These are phyloP conservation scores for Sugiyamaella sp. DNA, from an alignment of 1,139 yeast species.

Conservation along the genomic window DNA sequence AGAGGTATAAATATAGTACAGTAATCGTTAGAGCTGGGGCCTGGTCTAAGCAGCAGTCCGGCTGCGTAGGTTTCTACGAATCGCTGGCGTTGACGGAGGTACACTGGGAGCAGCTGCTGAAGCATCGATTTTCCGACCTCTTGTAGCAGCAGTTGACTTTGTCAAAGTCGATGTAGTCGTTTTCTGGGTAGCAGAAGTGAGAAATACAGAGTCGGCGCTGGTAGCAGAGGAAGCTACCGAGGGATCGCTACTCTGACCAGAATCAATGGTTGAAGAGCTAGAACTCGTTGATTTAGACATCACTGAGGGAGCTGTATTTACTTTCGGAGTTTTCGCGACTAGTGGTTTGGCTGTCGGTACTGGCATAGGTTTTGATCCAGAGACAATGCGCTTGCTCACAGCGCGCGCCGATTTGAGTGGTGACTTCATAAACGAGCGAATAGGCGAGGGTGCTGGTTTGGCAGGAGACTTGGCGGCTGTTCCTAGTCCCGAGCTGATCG, in stretches of 20 bases:
- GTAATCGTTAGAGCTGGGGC: too few relatives aligned
- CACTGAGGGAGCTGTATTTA: background rate
- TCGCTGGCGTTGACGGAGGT: conserved; percentile 6
- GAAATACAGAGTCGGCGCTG: background rate
- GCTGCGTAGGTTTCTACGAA: conserved; percentile 18
- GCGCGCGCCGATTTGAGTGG: conserved; percentile 13
- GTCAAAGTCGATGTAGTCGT: conserved; percentile 15
- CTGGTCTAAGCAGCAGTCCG: conserved; percentile 3
- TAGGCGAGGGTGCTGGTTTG: conserved; percentile 5
- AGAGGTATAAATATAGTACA: too few relatives aligned
- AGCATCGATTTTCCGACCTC: conserved; percentile 7
- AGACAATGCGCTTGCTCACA: conserved; percentile 7
- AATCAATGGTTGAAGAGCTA: background rate
- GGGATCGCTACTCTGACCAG: background rate
- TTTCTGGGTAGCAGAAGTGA: background rate
- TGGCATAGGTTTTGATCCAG: conserved; percentile 11
- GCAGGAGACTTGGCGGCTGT: conserved; percentile 4
- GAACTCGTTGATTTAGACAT: background rate
- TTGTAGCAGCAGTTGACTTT: conserved; percentile 18
- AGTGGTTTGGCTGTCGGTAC: background rate
- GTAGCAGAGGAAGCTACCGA: conserved; percentile 14
- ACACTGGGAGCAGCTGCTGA: background rate
- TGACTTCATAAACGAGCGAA: conserved; percentile 13
- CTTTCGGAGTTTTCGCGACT: background rate
- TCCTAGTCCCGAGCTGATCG: background rate